Evolutionary conservation across 148 eudicot genomes (phyloP), one percentile per base, ranked within the genome.

Genomic region (Tetragonia tetragonoides): DNA sequence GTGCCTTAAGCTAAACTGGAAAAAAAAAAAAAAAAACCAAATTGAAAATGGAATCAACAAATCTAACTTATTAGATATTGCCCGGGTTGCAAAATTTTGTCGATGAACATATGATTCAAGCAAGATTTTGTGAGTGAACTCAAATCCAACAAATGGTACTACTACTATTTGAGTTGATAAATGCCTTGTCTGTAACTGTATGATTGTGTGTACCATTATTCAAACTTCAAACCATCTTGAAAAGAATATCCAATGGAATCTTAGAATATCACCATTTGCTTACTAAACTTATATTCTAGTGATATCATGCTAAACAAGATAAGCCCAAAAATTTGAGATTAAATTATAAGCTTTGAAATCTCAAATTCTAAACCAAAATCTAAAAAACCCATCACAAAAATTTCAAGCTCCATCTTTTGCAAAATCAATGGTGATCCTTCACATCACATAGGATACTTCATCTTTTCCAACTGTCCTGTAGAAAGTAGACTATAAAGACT

Each of bases 401-500:
- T 6, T 64, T 16, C 12, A 34, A 15, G 16, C 41, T 34, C 39
- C 39, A 28, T 6, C 34, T 14, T n/a, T 34, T 10, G 38, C 72
- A 42, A 3, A n/a, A 68, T 69, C 57, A 69, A 69, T 47, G 54
- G 57, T 24, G 38, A 47, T 71, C 2, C 28, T 21, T 60, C 66
- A 12, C 23, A 63, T 46, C 49, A 40, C 78, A 75, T 75, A 64
- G 70, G 70, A 65, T 64, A 18, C 78, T 53, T 28, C 46, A n/a
- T 18, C 44, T 10, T 69, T 38, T 69, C 53, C 42, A 17, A 20
- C 72, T 68, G 34, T 44, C 53, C 21, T 18, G 3, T 23, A 23
- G 18, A 17, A 7, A 15, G 1, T 1, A 37, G 4, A n/a, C 37
- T 44, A 44, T 56, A 3, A 44, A 46, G 34, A 28, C 34, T 4